Evolutionary conservation across 1,139 yeast genomes (phyloP), one percentile per base, ranked within the genome.

Genomic region (Saccharomyces hybrid): DNA sequence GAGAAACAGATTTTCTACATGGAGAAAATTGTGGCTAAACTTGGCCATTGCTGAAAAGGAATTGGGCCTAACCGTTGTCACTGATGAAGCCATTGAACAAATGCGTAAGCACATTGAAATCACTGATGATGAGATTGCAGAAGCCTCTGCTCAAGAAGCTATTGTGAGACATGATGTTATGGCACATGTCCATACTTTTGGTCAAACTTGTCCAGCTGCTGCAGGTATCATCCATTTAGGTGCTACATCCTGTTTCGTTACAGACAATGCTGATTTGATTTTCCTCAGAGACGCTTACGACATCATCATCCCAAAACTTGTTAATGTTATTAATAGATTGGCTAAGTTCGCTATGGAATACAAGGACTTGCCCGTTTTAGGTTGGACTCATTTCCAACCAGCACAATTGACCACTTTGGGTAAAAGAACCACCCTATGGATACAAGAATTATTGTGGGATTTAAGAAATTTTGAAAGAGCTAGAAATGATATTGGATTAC

Each of bases 321-420:
- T 90, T 65, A 93, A 93, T 66, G 99, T 95, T 59, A 93, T 93
- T 66, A 86, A 91, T 77, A 83, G 96, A 73, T 79, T 93, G 71
- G 76, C 91, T 56, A 77, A 86, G 70, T 93, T 95, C 73, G 98
- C 99, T 52, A 69, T 89, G 61, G 83, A 88, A 71, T 83, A 93
- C 78, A 93, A 93, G 77, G 98, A 93, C 72, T 75, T 90, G 73
- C 99, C 99, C 48, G 97, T 91, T 50, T 81, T 93, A 63, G 99
- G 99, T 44, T 93, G 98, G 97, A 93, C 99, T 57, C 99, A 93
- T 74, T 93, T 93, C 83, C 99, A 93, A 76, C 99, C 99, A 20
- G 99, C 99, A 55, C 99, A 93, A 77, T 82, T 95, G 70, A 91
- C 98, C 61, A 93, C 99, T 48, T 96, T 93, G 58, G 99, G 99